These are phyloP conservation scores for Phytophthora quininea DNA, from an alignment of 352 stramenopile species.

Conservation along the genomic window DNA sequence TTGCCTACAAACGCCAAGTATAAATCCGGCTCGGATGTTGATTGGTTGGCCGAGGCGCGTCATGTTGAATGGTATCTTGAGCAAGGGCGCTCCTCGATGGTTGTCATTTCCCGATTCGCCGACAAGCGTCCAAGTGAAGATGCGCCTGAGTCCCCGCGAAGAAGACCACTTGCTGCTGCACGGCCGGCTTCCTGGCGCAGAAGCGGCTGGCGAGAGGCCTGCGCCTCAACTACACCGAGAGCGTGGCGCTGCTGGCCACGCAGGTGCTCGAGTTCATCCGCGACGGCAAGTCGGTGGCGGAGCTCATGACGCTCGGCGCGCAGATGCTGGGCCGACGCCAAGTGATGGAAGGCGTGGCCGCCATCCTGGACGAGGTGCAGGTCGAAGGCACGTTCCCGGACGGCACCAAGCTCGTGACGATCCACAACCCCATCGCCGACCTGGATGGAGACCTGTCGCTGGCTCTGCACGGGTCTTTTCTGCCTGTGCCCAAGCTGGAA, in stretches of 20 bases:
- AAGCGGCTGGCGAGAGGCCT: constrained; percentile 93
- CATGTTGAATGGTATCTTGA: too few relatives aligned
- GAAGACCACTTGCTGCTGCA: constrained; percentile 82
- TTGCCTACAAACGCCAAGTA: too few relatives aligned
- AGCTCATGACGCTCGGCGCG: constrained; percentile 89
- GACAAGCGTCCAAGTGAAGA: constrained; percentile 5
- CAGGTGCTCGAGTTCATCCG: constrained; percentile 95
- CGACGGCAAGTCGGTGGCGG: constrained; percentile 88
- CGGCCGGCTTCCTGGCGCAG: constrained; percentile 93
- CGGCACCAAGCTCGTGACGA: constrained; percentile 97
- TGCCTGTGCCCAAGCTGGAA: constrained; percentile 87
- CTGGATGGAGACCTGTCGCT: constrained; percentile 91
- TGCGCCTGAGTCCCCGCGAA: constrained; percentile 73
- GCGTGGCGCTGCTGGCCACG: constrained; percentile 92
- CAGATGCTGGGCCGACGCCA: constrained; percentile 89
- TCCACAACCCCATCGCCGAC: constrained; percentile 93
- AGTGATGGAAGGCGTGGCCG: constrained; percentile 92
- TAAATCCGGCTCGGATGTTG: too few relatives aligned
- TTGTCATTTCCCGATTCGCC: constrained; percentile 29
- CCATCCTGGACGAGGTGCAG: constrained; percentile 94
- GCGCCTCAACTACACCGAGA: constrained; percentile 95
- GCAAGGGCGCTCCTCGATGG: too few relatives aligned
- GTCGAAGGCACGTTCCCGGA: constrained; percentile 98
- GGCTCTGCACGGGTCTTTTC: constrained; percentile 94
- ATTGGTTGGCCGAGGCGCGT: too few relatives aligned